Conservation (phyloP, 768 basidiomycete species). For the Kwoniella europaea region DNA sequence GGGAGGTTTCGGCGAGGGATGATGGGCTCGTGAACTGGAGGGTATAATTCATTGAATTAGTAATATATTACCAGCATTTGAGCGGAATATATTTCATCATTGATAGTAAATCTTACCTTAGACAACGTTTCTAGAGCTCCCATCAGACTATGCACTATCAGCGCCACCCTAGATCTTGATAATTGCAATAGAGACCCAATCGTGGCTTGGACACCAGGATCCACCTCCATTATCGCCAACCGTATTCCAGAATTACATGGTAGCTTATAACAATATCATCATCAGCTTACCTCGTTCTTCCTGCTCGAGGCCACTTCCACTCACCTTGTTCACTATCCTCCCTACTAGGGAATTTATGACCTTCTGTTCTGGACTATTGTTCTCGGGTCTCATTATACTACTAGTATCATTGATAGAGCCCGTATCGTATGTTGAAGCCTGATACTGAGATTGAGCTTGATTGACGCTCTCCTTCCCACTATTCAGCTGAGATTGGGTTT, state of each 20-base stretch:
- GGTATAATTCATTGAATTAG: conserved; percentile 26
- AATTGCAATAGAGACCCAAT: conserved; percentile 81
- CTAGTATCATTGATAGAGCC: conserved; percentile 21
- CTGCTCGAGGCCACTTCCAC: not conserved
- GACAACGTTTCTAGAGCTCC: conserved; percentile 77
- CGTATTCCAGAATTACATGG: conserved; percentile 81
- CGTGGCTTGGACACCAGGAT: conserved; percentile 74
- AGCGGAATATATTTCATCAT: conserved; percentile 7
- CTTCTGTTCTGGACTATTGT: conserved; percentile 65
- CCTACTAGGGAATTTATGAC: conserved; percentile 79
- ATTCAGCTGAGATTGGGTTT: not conserved
- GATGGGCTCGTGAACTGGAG: conserved; percentile 33
- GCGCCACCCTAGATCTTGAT: conserved; percentile 74
- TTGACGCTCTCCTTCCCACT: not conserved
- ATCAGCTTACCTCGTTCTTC: not conserved
- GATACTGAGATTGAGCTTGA: not conserved
- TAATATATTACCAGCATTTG: no score
- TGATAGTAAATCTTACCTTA: conserved; percentile 63
- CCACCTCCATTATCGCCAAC: conserved; percentile 74
- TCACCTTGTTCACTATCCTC: conserved; percentile 78
- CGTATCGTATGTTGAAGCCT: conserved; percentile 3
- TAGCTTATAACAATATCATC: conserved; percentile 63
- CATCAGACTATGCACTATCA: conserved; percentile 77
- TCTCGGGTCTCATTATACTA: conserved; percentile 25
- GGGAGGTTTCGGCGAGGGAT: conserved; percentile 58